Base-by-base conservation (phyloP, 164 flowering plant species). In the Amborella trichopoda region DNA sequence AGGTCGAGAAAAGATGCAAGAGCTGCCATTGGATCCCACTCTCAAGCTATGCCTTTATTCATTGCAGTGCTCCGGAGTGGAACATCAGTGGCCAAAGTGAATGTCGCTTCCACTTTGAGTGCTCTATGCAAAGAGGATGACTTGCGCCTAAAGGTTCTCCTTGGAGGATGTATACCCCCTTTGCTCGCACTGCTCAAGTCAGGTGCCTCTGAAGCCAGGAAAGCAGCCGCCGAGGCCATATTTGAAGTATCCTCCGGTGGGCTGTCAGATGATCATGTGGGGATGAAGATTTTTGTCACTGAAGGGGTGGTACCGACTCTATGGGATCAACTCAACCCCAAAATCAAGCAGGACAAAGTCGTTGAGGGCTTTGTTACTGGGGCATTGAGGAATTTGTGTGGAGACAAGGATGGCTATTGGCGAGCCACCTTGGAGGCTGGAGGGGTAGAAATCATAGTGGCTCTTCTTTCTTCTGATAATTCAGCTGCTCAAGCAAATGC, bases 151-250 rank as follows among this genome's bases (percentile, higher is more conserved):
- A 83, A 70, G 65, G 96, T 87, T 44, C 87, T 87, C 52, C 69
- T 87, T 5, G 96, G 96, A 40, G 96, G 96, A 17, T 87, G 94
- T 58, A 68, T 87, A 46, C 96, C 91, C 9, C 91, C 85, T 4
- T 62, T 87, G 48, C 86, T 87, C 44, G 72, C 83, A 26, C 83
- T 87, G 41, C 67, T 87, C 58, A 87, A 74, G 60, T 81, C 82
- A 16, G 78, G 66, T 44, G 74, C 77, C 32, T 53, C 43, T 54
- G 94, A 87, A 11, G 79, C 83, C 2, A 74, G 81, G 55, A 87
- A 75, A 55, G 96, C 83, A 38, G 94, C 96, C 14, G 94, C 94
- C 9, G 90, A 83, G 64, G 88, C 94, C 16, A 66, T 87, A 49
- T 79, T 55, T 69, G 88, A 74, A 60, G 91, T 87, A 44, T 87